Conservation (phyloP, 805 yeast genomes). For the Wickerhamomyces bisporus region DNA sequence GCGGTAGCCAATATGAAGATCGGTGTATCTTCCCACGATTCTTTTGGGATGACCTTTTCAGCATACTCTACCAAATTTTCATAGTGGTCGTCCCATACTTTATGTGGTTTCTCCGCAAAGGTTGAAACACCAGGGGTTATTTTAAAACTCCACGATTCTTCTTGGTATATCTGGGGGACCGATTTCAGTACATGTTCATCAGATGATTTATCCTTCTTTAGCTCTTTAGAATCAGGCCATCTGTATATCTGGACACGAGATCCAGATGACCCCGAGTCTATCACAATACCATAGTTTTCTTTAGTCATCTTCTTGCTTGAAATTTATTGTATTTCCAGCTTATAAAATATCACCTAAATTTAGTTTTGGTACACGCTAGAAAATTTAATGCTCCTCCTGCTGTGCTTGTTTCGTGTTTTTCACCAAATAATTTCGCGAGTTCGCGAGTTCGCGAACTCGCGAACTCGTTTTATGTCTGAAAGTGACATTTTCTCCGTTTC, state of each 20-base stretch:
- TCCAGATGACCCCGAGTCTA: slow-evolving; percentile 96
- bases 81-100: slow-evolving; percentile 71
- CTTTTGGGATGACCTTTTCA: slow-evolving; percentile 58
- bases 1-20: slow-evolving; percentile 93
- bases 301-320: slow-evolving; percentile 5
- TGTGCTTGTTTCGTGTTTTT: too few species aligned
- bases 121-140: slow-evolving; percentile 82
- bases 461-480: too few species aligned
- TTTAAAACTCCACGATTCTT: slow-evolving; percentile 64
- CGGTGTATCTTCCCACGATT: slow-evolving; percentile 64
- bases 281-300: slow-evolving; percentile 70
- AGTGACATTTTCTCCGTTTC: too few species aligned
- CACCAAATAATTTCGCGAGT: too few species aligned
- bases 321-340: not conserved
- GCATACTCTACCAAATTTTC: slow-evolving; percentile 64
- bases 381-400: too few species aligned
- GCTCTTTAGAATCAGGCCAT: slow-evolving; percentile 56
- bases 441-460: too few species aligned
- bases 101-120: slow-evolving; percentile 45
- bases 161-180: slow-evolving; percentile 64
- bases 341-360: too few species aligned
- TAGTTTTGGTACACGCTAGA: too few species aligned
- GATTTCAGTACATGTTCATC: slow-evolving; percentile 38
- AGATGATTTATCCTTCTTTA: slow-evolving; percentile 24
- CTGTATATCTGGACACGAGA: slow-evolving; percentile 79